Base-by-base conservation (phyloP, 768 basidiomycete genomes). In the Kwoniella newhampshirensis region DNA sequence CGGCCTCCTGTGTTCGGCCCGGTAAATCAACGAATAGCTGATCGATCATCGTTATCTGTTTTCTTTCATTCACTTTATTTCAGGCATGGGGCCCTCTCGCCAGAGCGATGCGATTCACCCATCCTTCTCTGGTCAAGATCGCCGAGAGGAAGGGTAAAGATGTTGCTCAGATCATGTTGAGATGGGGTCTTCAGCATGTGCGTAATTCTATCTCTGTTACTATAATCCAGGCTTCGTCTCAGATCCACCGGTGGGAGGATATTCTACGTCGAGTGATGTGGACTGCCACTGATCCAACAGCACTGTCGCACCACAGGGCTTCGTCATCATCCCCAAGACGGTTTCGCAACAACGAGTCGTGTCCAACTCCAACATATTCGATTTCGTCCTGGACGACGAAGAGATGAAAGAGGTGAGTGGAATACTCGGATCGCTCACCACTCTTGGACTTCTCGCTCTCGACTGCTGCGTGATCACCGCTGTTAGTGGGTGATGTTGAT, bases 151-250 rank as follows among this genome's bases (percentile, higher is more conserved):
- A 87, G 69, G 67, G 73, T 36, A 87, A 84, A 66, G 59, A 70
- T 17, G 68, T 67, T 15, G 79, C 90, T 17, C 92, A 96, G 68
- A 77, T 89, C 45, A 77, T 88, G 36, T 77, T 89, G 26, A 83
- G 93, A 21, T 96, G 91, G 89, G 85, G 84, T 11, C 75, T 91
- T n/a, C 87, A 91, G 73, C 86, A 87, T 79, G 88, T 78, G 50
- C 46, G 67, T 66, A 0, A 13, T n/a, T n/a, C n/a, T n/a, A n/a
- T n/a, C n/a, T n/a, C n/a, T n/a, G n/a, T n/a, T n/a, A n/a, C n/a
- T n/a, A n/a, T n/a, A n/a, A n/a, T n/a, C n/a, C n/a, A n/a, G n/a
- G n/a, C n/a, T n/a, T n/a, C n/a, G n/a, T n/a, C n/a, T n/a, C n/a
- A n/a, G n/a, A n/a, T n/a, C n/a, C n/a, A n/a, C n/a, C n/a, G n/a